phyloP scores from a whole-genome alignment of 139 green algal species.

The Mesotaenium endlicherianum region DNA sequence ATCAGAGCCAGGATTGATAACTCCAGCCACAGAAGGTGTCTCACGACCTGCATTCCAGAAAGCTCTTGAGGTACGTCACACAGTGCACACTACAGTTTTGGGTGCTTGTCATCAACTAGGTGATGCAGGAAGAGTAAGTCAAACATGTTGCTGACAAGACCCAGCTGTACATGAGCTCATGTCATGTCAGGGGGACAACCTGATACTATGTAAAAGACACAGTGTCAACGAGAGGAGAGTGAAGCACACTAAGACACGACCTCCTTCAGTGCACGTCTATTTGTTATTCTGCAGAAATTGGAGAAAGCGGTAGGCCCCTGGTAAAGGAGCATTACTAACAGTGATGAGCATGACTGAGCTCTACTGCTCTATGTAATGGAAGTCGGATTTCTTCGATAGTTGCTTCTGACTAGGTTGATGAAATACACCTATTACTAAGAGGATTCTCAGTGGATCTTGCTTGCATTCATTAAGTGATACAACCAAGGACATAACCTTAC shows the following conservation, averaged over 20 bases:
- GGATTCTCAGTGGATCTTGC: background rate
- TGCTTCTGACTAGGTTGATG: background rate
- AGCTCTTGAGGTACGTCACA: background rate
- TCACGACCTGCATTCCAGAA: background rate
- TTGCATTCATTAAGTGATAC: background rate
- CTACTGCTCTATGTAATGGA: too few relatives aligned
- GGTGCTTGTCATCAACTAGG: background rate
- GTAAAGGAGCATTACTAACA: too few relatives aligned
- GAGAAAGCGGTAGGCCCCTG: too few relatives aligned
- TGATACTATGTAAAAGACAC: background rate
- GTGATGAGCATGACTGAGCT: too few relatives aligned
- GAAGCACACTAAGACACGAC: too few relatives aligned
- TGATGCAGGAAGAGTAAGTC: background rate
- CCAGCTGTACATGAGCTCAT: background rate
- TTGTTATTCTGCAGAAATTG: too few relatives aligned
- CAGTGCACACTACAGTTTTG: background rate
- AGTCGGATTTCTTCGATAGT: too few relatives aligned
- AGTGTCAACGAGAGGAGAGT: background rate
- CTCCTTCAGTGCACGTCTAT: too few relatives aligned
- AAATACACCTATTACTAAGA: background rate
- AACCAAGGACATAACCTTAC: too few relatives aligned
- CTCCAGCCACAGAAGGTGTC: constrained; percentile 76
- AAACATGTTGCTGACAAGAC: background rate
- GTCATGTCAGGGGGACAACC: background rate
- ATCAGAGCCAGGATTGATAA: constrained; percentile 76